Evolutionary conservation across 305 asterid genomes (phyloP).

Genomic region (Fraxinus sp.): DNA sequence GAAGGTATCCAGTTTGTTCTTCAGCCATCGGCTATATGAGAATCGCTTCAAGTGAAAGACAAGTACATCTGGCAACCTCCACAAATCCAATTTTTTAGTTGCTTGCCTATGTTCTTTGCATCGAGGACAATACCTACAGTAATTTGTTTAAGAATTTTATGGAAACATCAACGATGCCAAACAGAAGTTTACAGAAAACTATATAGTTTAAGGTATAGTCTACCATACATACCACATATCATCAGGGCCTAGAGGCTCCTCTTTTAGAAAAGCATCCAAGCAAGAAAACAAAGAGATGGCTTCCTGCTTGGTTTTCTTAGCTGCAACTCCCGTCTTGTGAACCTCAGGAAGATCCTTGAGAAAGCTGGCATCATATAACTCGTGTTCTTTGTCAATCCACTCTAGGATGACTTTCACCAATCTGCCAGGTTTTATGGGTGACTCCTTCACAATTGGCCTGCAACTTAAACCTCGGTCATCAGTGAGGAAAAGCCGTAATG

Average conservation of each 20-base stretch:
- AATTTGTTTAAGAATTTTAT: conserved; percentile 7
- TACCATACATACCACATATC: conserved; percentile 90
- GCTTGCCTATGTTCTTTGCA: conserved; percentile 97
- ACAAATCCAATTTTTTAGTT: conserved; percentile 82
- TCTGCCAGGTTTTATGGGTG: conserved; percentile 44
- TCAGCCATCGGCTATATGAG: conserved; percentile 83
- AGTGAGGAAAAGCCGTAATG: conserved; percentile 58
- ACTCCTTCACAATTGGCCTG: conserved; percentile 58
- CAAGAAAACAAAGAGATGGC: conserved; percentile 87
- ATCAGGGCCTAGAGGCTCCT: conserved; percentile 95
- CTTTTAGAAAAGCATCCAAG: conserved; percentile 86
- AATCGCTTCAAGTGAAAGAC: conserved; percentile 88
- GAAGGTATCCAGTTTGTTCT: conserved; percentile 79
- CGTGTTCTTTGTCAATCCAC: conserved; percentile 48
- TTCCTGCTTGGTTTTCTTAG: conserved; percentile 81
- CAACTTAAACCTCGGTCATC: conserved; percentile 64
- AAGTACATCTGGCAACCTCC: conserved; percentile 89
- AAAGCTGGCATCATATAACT: conserved; percentile 45
- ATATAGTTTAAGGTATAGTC: neutral
- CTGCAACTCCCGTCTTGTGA: conserved; percentile 67
- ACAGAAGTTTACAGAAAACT: neutral
- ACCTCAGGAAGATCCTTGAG: conserved; percentile 82
- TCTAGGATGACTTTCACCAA: conserved; percentile 40
- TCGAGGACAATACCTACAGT: conserved; percentile 82
- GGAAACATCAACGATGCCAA: neutral